A percentile compares a stretch with the other conserved stretches of the same genome.
Conservation (phyloP, 768 basidiomycete species). For the Lentinula boryana region DNA sequence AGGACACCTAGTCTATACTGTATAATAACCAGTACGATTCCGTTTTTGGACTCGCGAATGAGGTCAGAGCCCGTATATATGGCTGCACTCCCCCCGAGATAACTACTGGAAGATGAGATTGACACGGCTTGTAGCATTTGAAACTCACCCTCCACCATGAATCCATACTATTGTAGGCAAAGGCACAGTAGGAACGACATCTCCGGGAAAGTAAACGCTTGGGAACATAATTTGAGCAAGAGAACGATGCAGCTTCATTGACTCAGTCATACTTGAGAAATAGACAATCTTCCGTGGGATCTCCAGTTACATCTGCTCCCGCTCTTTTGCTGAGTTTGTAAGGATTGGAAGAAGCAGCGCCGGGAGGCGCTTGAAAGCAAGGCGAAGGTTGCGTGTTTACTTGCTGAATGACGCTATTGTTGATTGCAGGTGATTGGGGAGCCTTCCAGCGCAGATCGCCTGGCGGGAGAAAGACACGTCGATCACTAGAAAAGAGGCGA, state of each 20-base stretch:
- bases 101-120: slow-evolving; percentile 17
- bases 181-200: slow-evolving; percentile 3
- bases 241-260: neutral
- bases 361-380: slow-evolving; percentile 24
- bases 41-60: slow-evolving; percentile 16
- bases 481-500: neutral
- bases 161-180: slow-evolving; percentile 29
- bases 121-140: neutral
- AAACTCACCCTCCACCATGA: slow-evolving; percentile 27
- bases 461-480: slow-evolving; percentile 1
- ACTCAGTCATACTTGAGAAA: slow-evolving; percentile 27
- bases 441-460: slow-evolving; percentile 29
- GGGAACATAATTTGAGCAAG: neutral
- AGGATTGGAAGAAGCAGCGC: slow-evolving; percentile 23
- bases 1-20: slow-evolving; percentile 31
- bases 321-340: slow-evolving; percentile 12
- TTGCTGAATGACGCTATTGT: slow-evolving; percentile 20
- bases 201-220: slow-evolving; percentile 23
- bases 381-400: slow-evolving; percentile 23
- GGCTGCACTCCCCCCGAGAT: slow-evolving; percentile 14
- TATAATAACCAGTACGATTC: slow-evolving; percentile 20
- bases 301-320: neutral
- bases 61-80: slow-evolving; percentile 17
- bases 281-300: slow-evolving; percentile 32
- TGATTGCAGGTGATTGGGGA: slow-evolving; percentile 21